Base-by-base conservation (phyloP, 139 green algal species). In the Chlorella sp. region DNA sequence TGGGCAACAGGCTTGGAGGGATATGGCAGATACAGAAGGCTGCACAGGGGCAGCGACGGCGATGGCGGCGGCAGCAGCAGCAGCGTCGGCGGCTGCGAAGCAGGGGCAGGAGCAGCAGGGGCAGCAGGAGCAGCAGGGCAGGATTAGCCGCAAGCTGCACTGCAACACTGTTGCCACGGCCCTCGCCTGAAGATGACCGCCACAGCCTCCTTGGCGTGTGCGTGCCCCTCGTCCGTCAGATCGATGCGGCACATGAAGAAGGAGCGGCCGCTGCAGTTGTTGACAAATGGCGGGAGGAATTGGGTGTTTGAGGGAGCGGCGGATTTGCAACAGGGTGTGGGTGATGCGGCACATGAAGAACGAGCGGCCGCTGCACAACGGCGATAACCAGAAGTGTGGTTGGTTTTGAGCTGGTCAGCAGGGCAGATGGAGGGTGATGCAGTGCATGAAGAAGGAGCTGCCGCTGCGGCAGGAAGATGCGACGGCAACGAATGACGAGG, bases 211-310 rank as follows among this genome's bases (percentile, higher is more conserved):
- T 86, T 8, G 22, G 92, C 84, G 56, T 93, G 80, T 38, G 86
- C 43, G 32, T 94, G 80, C 2, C 94, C 93, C 51, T 88, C 84
- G 26, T 96, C 90, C 0, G 93, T 96, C 51, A 96, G 87, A 24
- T 92, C 89, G 58, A 95, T 86, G 54, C 74, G 84, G 43, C 43
- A 64, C 38, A 80, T 87, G 83, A 95, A 95, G 81, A 93, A 87
- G 64, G 76, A 89, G 58, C 84, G 77, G 72, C 54, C 77, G 84
- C 87, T 90, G 77, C 77, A 44, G 20, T 8, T 20, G 19, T 28
- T 46, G 43, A 43, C 64, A 73, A 9, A 46, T 3, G 34, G 14
- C 26, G 20, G 38, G 40, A 54, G 46, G 11, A 54, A 19, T 54
- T 11, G 46, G 11, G 46, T 8, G 11, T 8, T 54, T 54, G 28